Evolutionary conservation across 441 rosid genomes (phyloP).

Genomic region (Pelargonium citronellum): DNA sequence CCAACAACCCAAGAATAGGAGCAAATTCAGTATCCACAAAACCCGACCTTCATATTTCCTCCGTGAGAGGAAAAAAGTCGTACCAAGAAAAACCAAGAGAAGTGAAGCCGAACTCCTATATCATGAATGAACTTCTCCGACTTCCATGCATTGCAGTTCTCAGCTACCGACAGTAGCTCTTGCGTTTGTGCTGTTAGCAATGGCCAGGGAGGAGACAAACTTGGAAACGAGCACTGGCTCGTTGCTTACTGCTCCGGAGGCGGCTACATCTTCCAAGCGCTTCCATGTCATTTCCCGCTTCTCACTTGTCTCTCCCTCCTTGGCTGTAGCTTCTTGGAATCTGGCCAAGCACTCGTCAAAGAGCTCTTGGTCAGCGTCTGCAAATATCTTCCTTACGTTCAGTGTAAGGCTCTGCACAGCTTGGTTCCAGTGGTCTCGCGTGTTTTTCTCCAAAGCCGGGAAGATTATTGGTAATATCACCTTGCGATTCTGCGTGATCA

Average conservation of each 20-base stretch:
- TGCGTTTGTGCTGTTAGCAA: conserved; percentile 34
- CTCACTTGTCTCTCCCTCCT: conserved; percentile 40
- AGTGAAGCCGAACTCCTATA: neutral
- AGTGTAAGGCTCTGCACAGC: conserved; percentile 80
- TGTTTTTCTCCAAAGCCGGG: conserved; percentile 73
- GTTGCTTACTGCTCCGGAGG: conserved; percentile 48
- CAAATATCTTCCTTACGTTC: conserved; percentile 68
- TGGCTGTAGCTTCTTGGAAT: conserved; percentile 55
- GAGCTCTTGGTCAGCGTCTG: conserved; percentile 57
- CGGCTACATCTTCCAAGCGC: conserved; percentile 61
- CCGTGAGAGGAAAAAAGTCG: neutral
- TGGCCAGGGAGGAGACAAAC: conserved; percentile 44
- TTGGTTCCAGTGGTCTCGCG: conserved; percentile 71
- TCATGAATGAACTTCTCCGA: neutral
- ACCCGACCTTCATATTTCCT: conserved; percentile 17
- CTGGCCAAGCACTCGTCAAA: conserved; percentile 59
- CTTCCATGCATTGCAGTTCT: conserved; percentile 21
- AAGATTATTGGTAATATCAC: conserved; percentile 69
- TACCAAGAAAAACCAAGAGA: neutral
- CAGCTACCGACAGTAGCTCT: conserved; percentile 39
- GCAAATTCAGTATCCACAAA: conserved; percentile 8
- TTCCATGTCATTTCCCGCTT: conserved; percentile 64
- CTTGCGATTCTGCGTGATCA: conserved; percentile 54
- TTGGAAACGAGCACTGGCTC: conserved; percentile 55
- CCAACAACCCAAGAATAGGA: too few relatives aligned